Conservation (phyloP, 2,329 filamentous ascomycete species). For the Incumbomyces delicatus region DNA sequence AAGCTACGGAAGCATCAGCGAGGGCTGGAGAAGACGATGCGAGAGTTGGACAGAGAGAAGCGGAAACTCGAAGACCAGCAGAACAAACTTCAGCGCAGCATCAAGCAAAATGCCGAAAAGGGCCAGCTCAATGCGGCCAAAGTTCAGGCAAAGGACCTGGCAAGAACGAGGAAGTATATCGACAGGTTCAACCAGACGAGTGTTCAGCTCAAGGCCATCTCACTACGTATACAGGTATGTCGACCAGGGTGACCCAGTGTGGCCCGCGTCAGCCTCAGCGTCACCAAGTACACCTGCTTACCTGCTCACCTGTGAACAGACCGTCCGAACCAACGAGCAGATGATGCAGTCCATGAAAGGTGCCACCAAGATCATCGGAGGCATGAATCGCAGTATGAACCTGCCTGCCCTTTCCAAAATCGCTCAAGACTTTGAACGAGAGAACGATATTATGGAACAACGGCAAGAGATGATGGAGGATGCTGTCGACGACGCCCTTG, state of each 20-base stretch:
- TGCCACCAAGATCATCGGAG: slow-evolving; percentile 80
- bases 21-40: slow-evolving; percentile 92
- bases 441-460: slow-evolving; percentile 99
- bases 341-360: slow-evolving; percentile 99
- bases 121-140: slow-evolving; percentile 97
- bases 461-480: slow-evolving; percentile 99
- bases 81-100: slow-evolving; percentile 90
- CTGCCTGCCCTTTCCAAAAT: slow-evolving; percentile 89
- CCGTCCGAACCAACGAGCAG: slow-evolving; percentile 94
- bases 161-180: slow-evolving; percentile 77
- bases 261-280: neutral
- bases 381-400: slow-evolving; percentile 98
- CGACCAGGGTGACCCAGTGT: neutral
- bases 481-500: slow-evolving; percentile 93
- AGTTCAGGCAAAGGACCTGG: slow-evolving; percentile 95
- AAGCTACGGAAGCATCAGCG: slow-evolving; percentile 66
- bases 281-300: neutral
- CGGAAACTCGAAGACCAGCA: slow-evolving; percentile 97
- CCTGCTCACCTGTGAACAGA: slow-evolving; percentile 43
- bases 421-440: slow-evolving; percentile 96
- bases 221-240: slow-evolving; percentile 75
- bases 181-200: slow-evolving; percentile 99
- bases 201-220: slow-evolving; percentile 93
- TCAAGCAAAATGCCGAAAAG: slow-evolving; percentile 97
- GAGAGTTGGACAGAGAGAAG: slow-evolving; percentile 88